Percentiles rank a stretch among this genome's conserved stretches.
Conservation (phyloP, 2,329 filamentous ascomycete genomes). For the Botrytis sinoallii region DNA sequence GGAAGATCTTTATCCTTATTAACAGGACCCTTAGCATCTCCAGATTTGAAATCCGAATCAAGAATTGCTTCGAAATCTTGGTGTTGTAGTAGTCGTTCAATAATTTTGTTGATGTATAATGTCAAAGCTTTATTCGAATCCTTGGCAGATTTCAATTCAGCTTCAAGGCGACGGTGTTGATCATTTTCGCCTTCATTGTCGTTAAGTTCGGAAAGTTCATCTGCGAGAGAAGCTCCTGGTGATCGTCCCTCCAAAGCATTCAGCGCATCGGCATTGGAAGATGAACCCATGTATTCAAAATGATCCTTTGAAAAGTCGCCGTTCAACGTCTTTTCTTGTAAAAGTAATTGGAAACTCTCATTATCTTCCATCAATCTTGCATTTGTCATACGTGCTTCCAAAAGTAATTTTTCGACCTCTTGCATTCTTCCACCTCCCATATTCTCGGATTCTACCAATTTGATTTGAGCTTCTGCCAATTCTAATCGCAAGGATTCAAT, state of each 20-base stretch:
- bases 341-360: slow-evolving; percentile 92
- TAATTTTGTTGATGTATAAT: slow-evolving; percentile 98
- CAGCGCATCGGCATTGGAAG: slow-evolving; percentile 61
- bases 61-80: slow-evolving; percentile 94
- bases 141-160: slow-evolving; percentile 74
- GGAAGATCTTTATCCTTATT: slow-evolving; percentile 76
- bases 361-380: slow-evolving; percentile 97
- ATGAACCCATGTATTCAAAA: slow-evolving; percentile 56
- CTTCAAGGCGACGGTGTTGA: slow-evolving; percentile 66
- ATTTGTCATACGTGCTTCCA: slow-evolving; percentile 94
- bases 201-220: slow-evolving; percentile 70
- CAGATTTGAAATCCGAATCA: slow-evolving; percentile 61
- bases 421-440: slow-evolving; percentile 82
- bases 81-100: slow-evolving; percentile 88
- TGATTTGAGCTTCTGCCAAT: slow-evolving; percentile 91
- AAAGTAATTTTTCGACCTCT: slow-evolving; percentile 84
- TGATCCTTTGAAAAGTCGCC: slow-evolving; percentile 85
- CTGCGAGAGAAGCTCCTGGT: slow-evolving; percentile 65
- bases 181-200: slow-evolving; percentile 61
- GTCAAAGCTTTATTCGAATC: slow-evolving; percentile 97
- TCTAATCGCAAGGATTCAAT: slow-evolving; percentile 91
- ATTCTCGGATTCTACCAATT: slow-evolving; percentile 91
- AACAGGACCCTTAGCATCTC: slow-evolving; percentile 21
- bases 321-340: slow-evolving; percentile 92
- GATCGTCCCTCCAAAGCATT: slow-evolving; percentile 59